Base-by-base conservation (phyloP, 148 eudicot genomes). In the Mesembryanthemum crystallinum region DNA sequence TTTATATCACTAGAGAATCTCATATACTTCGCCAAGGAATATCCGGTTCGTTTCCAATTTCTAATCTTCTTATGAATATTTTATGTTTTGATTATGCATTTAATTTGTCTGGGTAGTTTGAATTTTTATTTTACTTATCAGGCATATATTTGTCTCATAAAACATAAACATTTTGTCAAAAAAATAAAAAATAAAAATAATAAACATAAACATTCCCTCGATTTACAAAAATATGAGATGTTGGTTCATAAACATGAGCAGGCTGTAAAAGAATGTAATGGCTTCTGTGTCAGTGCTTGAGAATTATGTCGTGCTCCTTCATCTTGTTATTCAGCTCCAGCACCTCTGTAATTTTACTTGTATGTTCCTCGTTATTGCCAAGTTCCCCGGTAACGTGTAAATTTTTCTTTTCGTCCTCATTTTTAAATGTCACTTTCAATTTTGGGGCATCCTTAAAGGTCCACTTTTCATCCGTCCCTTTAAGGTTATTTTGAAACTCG, bases 1-100 rank as follows among this genome's bases (percentile, higher is more conserved):
- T 92, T 77, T 72, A 86, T 96, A 79, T 92, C 99, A 42, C 87
- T 96, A 57, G 93, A 96, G 87, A 96, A 96, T 86, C 97, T 96
- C 74, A 87, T 96, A 71, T 96, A 78, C 82, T 96, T 91, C 68
- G 99, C 97, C 69, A 86, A 83, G 80, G 88, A 64, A 69, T 92
- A 83, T 76, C 97, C 94, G 91, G 99, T 96, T 55, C 71, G 91
- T 85, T 71, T 78, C 49, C 78, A 62, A 79, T 69, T 54, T 61
- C 42, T 55, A 32, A 17, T 77, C 63, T 64, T 73, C 20, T 55
- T 49, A 29, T 68, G 69, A 43, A 25, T 59, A 43, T 61, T 55
- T 23, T 13, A 52, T 65, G 24, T 76, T 32, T 58, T 59, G 47
- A 78, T 29, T 47, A 9, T 27, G 62, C 70, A 11, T 59, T 24